These are phyloP conservation scores for Emmonsia crescens DNA, from an alignment of 2,329 filamentous ascomycete genomes.

Conservation along the genomic window DNA sequence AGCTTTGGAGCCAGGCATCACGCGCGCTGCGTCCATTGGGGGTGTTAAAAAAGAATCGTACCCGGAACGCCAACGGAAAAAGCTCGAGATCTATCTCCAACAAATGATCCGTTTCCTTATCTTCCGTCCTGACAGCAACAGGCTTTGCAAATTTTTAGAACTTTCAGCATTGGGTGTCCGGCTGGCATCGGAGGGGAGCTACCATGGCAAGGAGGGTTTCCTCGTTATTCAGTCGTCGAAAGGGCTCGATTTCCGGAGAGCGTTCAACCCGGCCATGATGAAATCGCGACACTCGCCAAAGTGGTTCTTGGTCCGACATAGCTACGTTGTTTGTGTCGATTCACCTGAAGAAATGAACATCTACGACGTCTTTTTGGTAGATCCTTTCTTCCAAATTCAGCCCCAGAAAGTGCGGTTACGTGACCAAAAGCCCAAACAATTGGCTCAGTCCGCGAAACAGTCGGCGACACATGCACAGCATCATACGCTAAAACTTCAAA, in stretches of 20 bases:
- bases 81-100: slow-evolving; percentile 80
- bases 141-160: slow-evolving; percentile 90
- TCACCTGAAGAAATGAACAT: slow-evolving; percentile 98
- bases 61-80: slow-evolving; percentile 70
- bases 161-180: slow-evolving; percentile 88
- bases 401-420: slow-evolving; percentile 52
- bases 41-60: slow-evolving; percentile 47
- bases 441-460: slow-evolving; percentile 55
- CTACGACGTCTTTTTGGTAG: slow-evolving; percentile 96
- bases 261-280: slow-evolving; percentile 66
- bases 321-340: slow-evolving; percentile 96
- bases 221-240: slow-evolving; percentile 86
- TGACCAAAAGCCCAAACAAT: slow-evolving; percentile 44
- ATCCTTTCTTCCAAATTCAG: slow-evolving; percentile 73
- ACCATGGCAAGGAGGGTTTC: slow-evolving; percentile 94
- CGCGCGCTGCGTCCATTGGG: slow-evolving; percentile 29
- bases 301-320: slow-evolving; percentile 97
- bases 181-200: slow-evolving; percentile 87
- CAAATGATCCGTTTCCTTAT: slow-evolving; percentile 95
- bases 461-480: slow-evolving; percentile 55
- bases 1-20: slow-evolving; percentile 22
- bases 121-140: slow-evolving; percentile 89
- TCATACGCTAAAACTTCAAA: slow-evolving; percentile 78
- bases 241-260: slow-evolving; percentile 72
- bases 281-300: slow-evolving; percentile 79